phyloP scores from a whole-genome alignment of 1,284 basidiomycete species.

The Tilletia caries region DNA sequence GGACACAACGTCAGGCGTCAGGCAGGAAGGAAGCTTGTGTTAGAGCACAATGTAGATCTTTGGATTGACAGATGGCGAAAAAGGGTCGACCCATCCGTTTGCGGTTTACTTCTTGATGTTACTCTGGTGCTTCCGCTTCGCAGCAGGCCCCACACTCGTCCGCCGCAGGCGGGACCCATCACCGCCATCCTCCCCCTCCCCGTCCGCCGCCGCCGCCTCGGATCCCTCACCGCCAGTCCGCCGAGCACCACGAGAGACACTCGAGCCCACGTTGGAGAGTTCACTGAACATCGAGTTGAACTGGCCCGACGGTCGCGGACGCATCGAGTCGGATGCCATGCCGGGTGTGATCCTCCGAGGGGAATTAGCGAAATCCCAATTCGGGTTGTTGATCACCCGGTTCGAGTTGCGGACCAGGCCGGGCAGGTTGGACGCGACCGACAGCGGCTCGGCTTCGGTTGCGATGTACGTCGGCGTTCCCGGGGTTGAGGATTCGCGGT shows the following conservation, averaged over 20 bases:
- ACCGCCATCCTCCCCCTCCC: background rate
- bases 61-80: too few relatives aligned
- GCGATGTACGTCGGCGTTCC: background rate
- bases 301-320: background rate
- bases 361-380: too few relatives aligned
- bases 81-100: too few relatives aligned
- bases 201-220: background rate
- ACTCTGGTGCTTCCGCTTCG: slow-evolving; percentile 6
- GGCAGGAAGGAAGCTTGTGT: too few relatives aligned
- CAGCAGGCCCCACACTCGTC: slow-evolving; percentile 1
- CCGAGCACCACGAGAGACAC: background rate
- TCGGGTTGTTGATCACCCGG: background rate
- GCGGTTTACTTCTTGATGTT: slow-evolving; percentile 6
- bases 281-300: background rate
- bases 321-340: slow-evolving; percentile 2
- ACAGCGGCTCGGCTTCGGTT: background rate
- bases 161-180: background rate
- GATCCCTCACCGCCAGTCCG: background rate
- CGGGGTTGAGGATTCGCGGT: background rate
- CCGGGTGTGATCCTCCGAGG: background rate
- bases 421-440: background rate
- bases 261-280: background rate
- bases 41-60: too few relatives aligned
- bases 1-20: too few relatives aligned
- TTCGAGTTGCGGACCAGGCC: background rate